A percentile compares a stretch with the other conserved stretches of the same genome.
phyloP scores from a whole-genome alignment of 371 early-diverging fungal genomes.

The Rhizomucor pusillus region DNA sequence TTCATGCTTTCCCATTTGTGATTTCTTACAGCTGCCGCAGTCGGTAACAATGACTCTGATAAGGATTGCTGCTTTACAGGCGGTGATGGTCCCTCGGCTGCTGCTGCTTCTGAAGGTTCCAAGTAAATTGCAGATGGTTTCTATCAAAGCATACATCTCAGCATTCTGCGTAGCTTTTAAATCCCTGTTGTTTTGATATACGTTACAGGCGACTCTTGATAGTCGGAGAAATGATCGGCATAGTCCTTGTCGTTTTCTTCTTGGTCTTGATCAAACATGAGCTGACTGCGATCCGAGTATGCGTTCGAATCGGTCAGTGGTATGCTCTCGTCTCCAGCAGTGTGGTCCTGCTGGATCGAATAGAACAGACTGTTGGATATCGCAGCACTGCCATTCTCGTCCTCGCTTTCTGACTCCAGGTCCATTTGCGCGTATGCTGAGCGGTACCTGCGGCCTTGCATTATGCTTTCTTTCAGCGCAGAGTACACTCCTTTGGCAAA shows the following conservation, averaged over 20 bases:
- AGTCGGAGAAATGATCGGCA: conserved; percentile 14
- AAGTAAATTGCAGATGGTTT: conserved; percentile 60
- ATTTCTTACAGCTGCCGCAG: too few species aligned
- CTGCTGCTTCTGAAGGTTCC: conserved; percentile 36
- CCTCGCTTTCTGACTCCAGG: conserved; percentile 41
- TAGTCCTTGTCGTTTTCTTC: conserved; percentile 8
- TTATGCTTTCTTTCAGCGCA: conserved; percentile 24
- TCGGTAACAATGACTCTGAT: conserved; percentile 43
- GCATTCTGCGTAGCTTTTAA: conserved; percentile 1
- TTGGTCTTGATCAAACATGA: conserved; percentile 33
- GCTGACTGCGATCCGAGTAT: conserved; percentile 46
- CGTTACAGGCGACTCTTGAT: conserved; percentile 29
- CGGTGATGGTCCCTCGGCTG: conserved; percentile 12
- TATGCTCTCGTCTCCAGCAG: conserved; percentile 37
- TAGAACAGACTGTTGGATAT: conserved; percentile 40
- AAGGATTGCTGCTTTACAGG: conserved; percentile 17
- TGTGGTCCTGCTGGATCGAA: conserved; percentile 30
- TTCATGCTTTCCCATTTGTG: too few species aligned
- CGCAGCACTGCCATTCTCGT: conserved; percentile 19
- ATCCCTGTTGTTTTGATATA: neutral
- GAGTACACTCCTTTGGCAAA: conserved; percentile 18
- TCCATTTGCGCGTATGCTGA: conserved; percentile 43
- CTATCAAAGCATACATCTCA: too few species aligned
- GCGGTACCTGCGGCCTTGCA: conserved; percentile 21
- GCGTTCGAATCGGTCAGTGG: conserved; percentile 41